Evolutionary conservation across 148 eudicot species (phyloP).

Genomic region (Chenopodium suecicum): DNA sequence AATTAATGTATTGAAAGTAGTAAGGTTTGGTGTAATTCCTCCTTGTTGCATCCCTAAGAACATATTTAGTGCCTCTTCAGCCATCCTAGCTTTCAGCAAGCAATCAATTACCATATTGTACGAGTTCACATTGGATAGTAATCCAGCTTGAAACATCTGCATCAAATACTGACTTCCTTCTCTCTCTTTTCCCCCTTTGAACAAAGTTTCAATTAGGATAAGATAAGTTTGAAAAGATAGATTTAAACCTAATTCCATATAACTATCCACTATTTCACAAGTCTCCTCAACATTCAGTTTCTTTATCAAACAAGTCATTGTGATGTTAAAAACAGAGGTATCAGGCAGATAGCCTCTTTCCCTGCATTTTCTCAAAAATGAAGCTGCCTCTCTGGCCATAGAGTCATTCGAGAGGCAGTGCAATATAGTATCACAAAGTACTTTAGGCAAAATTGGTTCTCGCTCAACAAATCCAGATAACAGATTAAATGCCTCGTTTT

Average conservation of each 20-base stretch:
- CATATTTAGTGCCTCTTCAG: slow-evolving; percentile 49
- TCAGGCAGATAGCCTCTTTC: slow-evolving; percentile 72
- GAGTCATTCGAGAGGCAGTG: slow-evolving; percentile 53
- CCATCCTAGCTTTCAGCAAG: slow-evolving; percentile 68
- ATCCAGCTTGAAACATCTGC: slow-evolving; percentile 45
- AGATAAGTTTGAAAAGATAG: slow-evolving; percentile 57
- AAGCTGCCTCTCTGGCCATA: slow-evolving; percentile 57
- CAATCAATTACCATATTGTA: slow-evolving; percentile 84
- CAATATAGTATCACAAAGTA: slow-evolving; percentile 60
- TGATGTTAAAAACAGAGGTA: slow-evolving; percentile 54
- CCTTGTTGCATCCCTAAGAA: slow-evolving; percentile 55
- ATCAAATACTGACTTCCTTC: slow-evolving; percentile 56
- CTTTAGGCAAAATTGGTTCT: slow-evolving; percentile 53
- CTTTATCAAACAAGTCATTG: slow-evolving; percentile 70
- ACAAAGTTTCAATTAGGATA: slow-evolving; percentile 51
- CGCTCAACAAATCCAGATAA: slow-evolving; percentile 56
- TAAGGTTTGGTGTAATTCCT: slow-evolving; percentile 64
- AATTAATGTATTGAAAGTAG: slow-evolving; percentile 79
- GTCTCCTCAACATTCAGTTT: slow-evolving; percentile 57
- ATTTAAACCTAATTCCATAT: slow-evolving; percentile 39
- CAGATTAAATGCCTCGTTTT: slow-evolving; percentile 54
- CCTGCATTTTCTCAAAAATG: slow-evolving; percentile 44
- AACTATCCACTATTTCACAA: slow-evolving; percentile 58
- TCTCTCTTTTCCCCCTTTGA: slow-evolving; percentile 41
- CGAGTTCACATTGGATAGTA: slow-evolving; percentile 53